phyloP scores from a whole-genome alignment of 116 monocot species.

The Posidonia oceanica region DNA sequence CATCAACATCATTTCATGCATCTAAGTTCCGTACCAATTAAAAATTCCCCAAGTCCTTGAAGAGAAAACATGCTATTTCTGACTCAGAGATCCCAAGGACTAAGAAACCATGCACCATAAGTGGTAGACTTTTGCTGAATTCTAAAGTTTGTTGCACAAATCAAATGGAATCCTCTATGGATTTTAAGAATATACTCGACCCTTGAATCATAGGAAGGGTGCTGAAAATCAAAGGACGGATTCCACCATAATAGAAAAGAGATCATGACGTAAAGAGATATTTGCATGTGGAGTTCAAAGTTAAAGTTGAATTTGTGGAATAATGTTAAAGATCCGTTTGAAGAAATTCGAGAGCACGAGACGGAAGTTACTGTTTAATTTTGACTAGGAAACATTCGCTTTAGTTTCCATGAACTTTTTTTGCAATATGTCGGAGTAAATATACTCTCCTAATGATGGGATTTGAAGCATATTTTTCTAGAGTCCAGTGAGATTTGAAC shows the following conservation, averaged over 20 bases:
- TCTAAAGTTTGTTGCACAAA: too few relatives aligned
- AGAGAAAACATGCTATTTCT: too few relatives aligned
- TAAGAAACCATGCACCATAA: too few relatives aligned
- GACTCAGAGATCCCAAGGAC: too few relatives aligned
- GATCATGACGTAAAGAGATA: background rate
- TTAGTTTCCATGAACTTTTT: background rate
- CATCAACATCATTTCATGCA: too few relatives aligned
- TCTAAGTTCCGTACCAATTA: too few relatives aligned
- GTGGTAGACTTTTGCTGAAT: too few relatives aligned
- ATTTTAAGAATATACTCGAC: background rate
- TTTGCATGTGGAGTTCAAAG: background rate
- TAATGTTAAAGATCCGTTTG: background rate
- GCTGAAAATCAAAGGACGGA: background rate
- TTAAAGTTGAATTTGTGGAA: background rate
- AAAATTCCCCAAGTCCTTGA: too few relatives aligned
- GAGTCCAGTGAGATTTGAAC: too few relatives aligned
- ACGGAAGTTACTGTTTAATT: background rate
- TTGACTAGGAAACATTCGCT: too few relatives aligned
- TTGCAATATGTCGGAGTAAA: background rate
- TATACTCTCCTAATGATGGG: too few relatives aligned
- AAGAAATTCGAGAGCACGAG: background rate
- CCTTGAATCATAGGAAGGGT: background rate
- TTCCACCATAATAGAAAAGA: background rate
- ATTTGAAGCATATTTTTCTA: too few relatives aligned
- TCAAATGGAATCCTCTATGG: background rate